Evolutionary conservation across 345 rosid genomes (phyloP).

Genomic region (Anastatica hierochuntica): DNA sequence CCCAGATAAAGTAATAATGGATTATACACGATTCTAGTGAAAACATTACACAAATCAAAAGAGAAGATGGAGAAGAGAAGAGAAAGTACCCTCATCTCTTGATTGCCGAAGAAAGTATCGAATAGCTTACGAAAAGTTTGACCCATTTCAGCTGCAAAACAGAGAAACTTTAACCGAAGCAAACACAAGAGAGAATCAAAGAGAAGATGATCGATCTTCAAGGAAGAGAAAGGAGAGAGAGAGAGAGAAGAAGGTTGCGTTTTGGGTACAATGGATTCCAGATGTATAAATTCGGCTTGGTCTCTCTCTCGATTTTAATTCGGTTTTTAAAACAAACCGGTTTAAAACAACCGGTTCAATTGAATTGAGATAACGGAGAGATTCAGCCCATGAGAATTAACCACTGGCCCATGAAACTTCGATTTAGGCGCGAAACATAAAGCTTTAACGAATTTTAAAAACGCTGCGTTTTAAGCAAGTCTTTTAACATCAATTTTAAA

Average conservation of each 20-base stretch:
- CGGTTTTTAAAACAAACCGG: neutral
- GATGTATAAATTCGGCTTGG: neutral
- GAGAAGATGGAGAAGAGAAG: too few species aligned
- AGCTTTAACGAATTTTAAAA: too few species aligned
- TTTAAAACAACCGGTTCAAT: too few species aligned
- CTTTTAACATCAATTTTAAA: too few species aligned
- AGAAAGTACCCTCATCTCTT: constrained; percentile 69
- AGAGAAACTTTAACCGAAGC: neutral
- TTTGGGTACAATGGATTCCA: neutral
- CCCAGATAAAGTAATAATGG: too few species aligned
- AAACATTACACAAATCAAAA: too few species aligned
- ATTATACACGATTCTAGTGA: too few species aligned
- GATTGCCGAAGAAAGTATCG: constrained; percentile 79
- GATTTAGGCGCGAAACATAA: too few species aligned
- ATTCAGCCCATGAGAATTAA: too few species aligned
- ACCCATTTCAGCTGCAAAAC: constrained; percentile 36
- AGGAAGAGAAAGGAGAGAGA: neutral
- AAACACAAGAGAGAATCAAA: neutral
- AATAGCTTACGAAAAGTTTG: constrained; percentile 89
- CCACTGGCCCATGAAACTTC: too few species aligned
- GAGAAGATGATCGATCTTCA: neutral
- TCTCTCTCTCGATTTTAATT: neutral
- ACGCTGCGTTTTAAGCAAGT: too few species aligned
- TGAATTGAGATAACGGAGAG: too few species aligned
- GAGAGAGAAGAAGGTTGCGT: neutral